Conservation (phyloP, 2,329 filamentous ascomycete species). For the Diplodia sapinea region DNA sequence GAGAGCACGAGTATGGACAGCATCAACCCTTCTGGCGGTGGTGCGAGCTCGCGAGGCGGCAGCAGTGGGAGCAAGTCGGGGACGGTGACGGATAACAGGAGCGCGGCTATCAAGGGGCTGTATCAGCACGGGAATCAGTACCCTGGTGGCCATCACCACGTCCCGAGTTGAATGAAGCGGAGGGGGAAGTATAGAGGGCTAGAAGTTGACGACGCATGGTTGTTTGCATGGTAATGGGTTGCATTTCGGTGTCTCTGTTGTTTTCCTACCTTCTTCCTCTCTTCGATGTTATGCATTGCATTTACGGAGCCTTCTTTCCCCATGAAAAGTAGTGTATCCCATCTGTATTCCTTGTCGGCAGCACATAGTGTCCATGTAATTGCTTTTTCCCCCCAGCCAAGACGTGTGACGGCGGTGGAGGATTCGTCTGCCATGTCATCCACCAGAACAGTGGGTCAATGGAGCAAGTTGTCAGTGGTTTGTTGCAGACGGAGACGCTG, state of each 20-base stretch:
- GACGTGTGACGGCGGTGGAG: background rate
- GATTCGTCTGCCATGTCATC: background rate
- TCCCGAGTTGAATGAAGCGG: background rate
- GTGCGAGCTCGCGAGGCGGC: constrained; percentile 4
- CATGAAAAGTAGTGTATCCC: background rate
- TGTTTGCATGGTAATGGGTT: background rate
- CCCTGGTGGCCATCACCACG: constrained; percentile 2
- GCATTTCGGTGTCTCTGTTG: background rate
- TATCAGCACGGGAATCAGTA: constrained; percentile 38
- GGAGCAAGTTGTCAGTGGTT: background rate
- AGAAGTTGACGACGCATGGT: background rate
- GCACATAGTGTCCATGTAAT: background rate
- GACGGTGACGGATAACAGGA: constrained; percentile 40
- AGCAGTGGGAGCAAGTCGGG: constrained; percentile 39
- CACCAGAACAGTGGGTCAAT: background rate
- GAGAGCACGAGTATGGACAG: constrained; percentile 19
- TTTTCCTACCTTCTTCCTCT: background rate
- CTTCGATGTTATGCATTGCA: background rate
- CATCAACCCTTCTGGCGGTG: background rate
- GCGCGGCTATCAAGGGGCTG: constrained; percentile 47
- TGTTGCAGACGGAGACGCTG: background rate
- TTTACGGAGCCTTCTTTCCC: background rate
- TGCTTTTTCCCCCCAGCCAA: background rate
- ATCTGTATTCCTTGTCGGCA: constrained; percentile 6
- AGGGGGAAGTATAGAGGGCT: background rate